Evolutionary conservation across 345 rosid genomes (phyloP).

Genomic region (Aquilaria sinensis): DNA sequence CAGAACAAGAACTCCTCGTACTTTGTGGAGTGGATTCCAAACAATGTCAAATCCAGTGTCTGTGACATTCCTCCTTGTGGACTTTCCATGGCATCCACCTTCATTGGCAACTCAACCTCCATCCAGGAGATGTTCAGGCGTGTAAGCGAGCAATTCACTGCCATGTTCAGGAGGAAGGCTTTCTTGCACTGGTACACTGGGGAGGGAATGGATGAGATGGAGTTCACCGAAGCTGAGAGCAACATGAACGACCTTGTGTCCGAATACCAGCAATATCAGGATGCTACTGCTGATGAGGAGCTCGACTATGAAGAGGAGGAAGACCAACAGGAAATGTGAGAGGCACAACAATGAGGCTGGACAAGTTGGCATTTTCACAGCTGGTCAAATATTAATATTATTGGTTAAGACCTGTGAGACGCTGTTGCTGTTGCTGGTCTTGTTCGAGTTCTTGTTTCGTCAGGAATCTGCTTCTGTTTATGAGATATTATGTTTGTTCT

Average conservation of each 20-base stretch:
- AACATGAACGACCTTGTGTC: constrained; percentile 30
- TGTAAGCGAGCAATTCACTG: constrained; percentile 25
- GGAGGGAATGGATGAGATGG: constrained; percentile 28
- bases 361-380: no score
- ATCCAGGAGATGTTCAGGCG: constrained; percentile 27
- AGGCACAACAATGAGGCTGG: no score
- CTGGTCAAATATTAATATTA: no score
- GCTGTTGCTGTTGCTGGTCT: no score
- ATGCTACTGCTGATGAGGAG: constrained; percentile 28
- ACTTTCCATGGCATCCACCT: constrained; percentile 27
- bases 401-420: no score
- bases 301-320: constrained; percentile 20
- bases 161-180: constrained; percentile 24
- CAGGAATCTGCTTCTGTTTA: no score
- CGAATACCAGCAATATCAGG: constrained; percentile 26
- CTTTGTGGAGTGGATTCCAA: constrained; percentile 28
- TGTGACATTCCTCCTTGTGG: constrained; percentile 28
- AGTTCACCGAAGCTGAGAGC: constrained; percentile 26
- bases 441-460: no score
- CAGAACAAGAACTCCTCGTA: constrained; percentile 31
- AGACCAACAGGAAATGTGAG: constrained; percentile 10
- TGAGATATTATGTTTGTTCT: no score
- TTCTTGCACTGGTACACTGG: constrained; percentile 30
- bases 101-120: constrained; percentile 28
- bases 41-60: constrained; percentile 29